Conservation (phyloP, 345 rosid species). For the Brassica carinata region DNA sequence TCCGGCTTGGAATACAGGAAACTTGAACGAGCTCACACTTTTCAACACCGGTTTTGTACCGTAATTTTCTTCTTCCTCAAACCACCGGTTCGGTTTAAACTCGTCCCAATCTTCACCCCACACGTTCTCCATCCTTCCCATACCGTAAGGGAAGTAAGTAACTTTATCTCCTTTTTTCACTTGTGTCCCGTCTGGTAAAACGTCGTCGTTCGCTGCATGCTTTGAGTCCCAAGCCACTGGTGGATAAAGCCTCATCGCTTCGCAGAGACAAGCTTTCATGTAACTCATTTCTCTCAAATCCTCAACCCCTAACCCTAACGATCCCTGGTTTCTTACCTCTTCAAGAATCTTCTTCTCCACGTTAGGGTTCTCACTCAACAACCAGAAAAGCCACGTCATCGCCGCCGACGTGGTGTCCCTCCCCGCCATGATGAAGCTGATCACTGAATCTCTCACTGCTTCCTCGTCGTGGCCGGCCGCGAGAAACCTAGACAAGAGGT, state of each 20-base stretch:
- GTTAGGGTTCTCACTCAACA: constrained; percentile 43
- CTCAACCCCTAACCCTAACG: constrained; percentile 41
- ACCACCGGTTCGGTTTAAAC: constrained; percentile 68
- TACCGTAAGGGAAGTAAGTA: constrained; percentile 62
- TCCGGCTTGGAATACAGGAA: constrained; percentile 74
- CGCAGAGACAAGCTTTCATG: constrained; percentile 62
- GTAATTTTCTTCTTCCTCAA: constrained; percentile 30
- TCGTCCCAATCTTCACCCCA: constrained; percentile 72
- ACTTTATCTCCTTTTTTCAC: constrained; percentile 57
- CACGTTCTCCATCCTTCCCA: constrained; percentile 75
- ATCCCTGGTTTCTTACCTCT: constrained; percentile 38
- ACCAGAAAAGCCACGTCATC: constrained; percentile 77
- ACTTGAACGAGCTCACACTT: constrained; percentile 53
- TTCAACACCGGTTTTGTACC: constrained; percentile 37
- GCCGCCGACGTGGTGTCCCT: constrained; percentile 72
- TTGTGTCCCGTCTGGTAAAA: constrained; percentile 66
- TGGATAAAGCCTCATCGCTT: constrained; percentile 74
- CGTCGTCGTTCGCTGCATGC: constrained; percentile 53
- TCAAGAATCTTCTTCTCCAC: constrained; percentile 39
- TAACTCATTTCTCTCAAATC: constrained; percentile 51
- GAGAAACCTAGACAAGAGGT: constrained; percentile 58
- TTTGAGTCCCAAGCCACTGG: constrained; percentile 80
- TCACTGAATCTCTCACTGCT: constrained; percentile 57
- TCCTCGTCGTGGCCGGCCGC: constrained; percentile 51
- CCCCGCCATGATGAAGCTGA: constrained; percentile 77